These are phyloP conservation scores for Agrocybe praecox DNA, from an alignment of 768 basidiomycete genomes.

Conservation along the genomic window DNA sequence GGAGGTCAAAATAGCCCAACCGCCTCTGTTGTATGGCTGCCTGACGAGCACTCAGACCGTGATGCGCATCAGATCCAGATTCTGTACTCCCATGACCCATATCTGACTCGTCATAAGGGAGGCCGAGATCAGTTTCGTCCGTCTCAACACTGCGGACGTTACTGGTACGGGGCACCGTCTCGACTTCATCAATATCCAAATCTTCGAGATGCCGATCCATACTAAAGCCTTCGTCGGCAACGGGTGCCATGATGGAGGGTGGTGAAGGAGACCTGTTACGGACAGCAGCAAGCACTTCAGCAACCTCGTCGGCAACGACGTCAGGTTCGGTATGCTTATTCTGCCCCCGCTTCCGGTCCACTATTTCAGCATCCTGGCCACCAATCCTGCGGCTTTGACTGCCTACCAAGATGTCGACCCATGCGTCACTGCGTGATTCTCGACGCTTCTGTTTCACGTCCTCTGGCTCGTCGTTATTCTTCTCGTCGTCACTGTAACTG, in stretches of 20 bases:
- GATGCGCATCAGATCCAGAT: slow-evolving; percentile 19
- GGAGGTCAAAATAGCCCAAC: slow-evolving; percentile 76
- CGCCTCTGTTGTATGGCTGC: slow-evolving; percentile 43
- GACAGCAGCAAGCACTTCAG: slow-evolving; percentile 68
- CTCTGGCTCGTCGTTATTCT: slow-evolving; percentile 40
- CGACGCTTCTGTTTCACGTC: slow-evolving; percentile 48
- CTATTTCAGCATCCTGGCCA: slow-evolving; percentile 52
- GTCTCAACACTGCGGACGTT: slow-evolving; percentile 27
- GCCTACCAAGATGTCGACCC: slow-evolving; percentile 86
- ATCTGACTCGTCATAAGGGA: slow-evolving; percentile 28
- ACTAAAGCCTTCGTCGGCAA: slow-evolving; percentile 36
- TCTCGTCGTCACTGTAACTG: slow-evolving; percentile 56
- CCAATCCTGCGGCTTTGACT: slow-evolving; percentile 51
- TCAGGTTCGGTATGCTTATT: slow-evolving; percentile 58
- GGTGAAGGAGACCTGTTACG: slow-evolving; percentile 38
- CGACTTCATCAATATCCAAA: slow-evolving; percentile 52
- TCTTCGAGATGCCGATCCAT: slow-evolving; percentile 41
- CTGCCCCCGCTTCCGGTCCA: slow-evolving; percentile 33
- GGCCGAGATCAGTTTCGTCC: slow-evolving; percentile 26
- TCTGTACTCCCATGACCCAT: slow-evolving; percentile 21
- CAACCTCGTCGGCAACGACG: slow-evolving; percentile 71
- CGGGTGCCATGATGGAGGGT: slow-evolving; percentile 34
- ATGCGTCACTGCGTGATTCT: slow-evolving; percentile 69
- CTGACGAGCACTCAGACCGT: slow-evolving; percentile 28
- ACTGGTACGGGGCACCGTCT: slow-evolving; percentile 43